phyloP scores from a whole-genome alignment of 495 filamentous ascomycete species.

The Copromyces sp. region DNA sequence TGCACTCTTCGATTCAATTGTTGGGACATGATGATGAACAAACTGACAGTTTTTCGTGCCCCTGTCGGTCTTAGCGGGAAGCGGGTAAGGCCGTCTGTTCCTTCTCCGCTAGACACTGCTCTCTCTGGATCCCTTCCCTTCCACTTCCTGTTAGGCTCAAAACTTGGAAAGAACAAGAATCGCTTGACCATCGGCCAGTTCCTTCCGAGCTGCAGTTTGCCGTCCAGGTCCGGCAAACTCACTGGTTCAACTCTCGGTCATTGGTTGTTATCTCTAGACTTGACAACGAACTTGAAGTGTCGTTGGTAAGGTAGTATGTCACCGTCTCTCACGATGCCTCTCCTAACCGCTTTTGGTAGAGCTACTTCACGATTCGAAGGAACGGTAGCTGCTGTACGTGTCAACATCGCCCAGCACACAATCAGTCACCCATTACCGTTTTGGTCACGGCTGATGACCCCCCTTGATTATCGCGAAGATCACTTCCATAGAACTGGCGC shows the following conservation, averaged over 20 bases:
- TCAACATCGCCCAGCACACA: background rate
- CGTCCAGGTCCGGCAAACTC: background rate
- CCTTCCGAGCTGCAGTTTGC: background rate
- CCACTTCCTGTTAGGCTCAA: background rate
- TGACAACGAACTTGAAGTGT: background rate
- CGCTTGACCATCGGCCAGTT: background rate
- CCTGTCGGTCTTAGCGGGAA: background rate
- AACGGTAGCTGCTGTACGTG: background rate
- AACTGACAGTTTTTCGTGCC: background rate
- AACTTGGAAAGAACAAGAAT: background rate
- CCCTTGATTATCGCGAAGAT: background rate
- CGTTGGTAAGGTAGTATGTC: background rate
- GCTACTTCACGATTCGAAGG: background rate
- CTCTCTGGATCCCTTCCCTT: background rate
- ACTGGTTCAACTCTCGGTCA: background rate
- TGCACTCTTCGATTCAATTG: background rate
- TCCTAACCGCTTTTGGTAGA: background rate
- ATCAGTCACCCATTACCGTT: background rate
- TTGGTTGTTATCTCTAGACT: background rate
- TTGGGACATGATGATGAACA: background rate
- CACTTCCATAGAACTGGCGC: background rate
- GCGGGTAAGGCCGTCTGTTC: background rate
- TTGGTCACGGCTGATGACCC: background rate
- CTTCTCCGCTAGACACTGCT: background rate
- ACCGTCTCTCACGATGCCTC: background rate